These are phyloP conservation scores for Colletotrichum paranaense DNA, from an alignment of 2,329 filamentous ascomycete genomes.

Conservation along the genomic window DNA sequence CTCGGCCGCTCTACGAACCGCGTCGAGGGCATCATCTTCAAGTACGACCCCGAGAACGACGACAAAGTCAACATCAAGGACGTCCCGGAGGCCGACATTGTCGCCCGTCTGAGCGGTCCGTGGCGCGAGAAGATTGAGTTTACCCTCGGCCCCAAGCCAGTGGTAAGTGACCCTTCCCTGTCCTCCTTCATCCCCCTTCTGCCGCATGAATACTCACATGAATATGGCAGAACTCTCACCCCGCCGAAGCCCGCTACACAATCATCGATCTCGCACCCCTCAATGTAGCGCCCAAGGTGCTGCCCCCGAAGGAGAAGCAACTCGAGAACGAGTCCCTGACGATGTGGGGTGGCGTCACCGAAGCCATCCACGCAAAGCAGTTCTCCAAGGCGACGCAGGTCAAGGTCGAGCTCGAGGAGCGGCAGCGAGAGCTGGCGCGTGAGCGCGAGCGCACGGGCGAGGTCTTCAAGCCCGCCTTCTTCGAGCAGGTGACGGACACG, in stretches of 20 bases:
- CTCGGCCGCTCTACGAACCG: slow-evolving; percentile 91
- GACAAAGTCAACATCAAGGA: slow-evolving; percentile 83
- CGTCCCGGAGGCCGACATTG: slow-evolving; percentile 84
- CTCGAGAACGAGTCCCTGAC: slow-evolving; percentile 89
- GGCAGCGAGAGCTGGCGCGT: slow-evolving; percentile 85
- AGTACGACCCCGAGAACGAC: slow-evolving; percentile 89
- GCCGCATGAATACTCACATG: slow-evolving; percentile 19
- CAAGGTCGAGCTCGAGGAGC: slow-evolving; percentile 93
- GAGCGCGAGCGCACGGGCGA: slow-evolving; percentile 77
- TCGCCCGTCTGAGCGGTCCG: slow-evolving; percentile 83
- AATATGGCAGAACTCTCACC: slow-evolving; percentile 55
- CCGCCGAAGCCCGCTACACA: slow-evolving; percentile 72
- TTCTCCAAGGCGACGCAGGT: slow-evolving; percentile 85
- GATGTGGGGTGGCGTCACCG: slow-evolving; percentile 89
- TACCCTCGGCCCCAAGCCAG: slow-evolving; percentile 67
- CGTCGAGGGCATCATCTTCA: slow-evolving; percentile 91
- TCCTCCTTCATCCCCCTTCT: not conserved
- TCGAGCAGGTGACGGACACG: slow-evolving; percentile 70
- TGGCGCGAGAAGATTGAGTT: slow-evolving; percentile 82
- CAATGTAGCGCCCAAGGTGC: slow-evolving; percentile 78
- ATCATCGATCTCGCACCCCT: slow-evolving; percentile 92
- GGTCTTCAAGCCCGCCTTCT: slow-evolving; percentile 90
- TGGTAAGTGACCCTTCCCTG: slow-evolving; percentile 61
- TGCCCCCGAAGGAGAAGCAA: slow-evolving; percentile 83
- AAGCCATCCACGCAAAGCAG: slow-evolving; percentile 85